Conservation (phyloP, 1,284 basidiomycete genomes). For the Irpex lacteus region DNA sequence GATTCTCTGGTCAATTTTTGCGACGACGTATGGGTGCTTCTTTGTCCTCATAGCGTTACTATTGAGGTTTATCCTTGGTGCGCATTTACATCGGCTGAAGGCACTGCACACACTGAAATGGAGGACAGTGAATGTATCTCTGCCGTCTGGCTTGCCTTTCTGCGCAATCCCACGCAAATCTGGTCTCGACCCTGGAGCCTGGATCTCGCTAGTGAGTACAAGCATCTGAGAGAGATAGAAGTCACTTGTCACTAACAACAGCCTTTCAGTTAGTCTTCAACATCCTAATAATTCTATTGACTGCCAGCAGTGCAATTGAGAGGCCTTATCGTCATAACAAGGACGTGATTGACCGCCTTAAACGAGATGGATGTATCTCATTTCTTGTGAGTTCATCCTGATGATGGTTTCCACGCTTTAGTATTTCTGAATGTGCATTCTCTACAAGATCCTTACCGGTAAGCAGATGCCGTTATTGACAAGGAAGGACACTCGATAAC, state of each 20-base stretch:
- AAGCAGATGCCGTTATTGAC: too few relatives aligned
- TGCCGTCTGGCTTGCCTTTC: not conserved
- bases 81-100: not conserved
- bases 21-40: not conserved
- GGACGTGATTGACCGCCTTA: not conserved
- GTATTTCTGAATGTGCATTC: too few relatives aligned
- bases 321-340: not conserved
- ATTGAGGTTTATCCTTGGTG: not conserved
- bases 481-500: not conserved
- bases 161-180: not conserved
- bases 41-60: not conserved
- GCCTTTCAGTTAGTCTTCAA: not conserved
- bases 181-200: not conserved
- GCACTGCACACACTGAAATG: not conserved
- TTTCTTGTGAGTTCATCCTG: not conserved
- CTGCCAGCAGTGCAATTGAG: not conserved
- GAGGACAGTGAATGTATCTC: not conserved
- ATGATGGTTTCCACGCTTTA: not conserved
- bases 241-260: not conserved
- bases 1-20: not conserved
- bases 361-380: not conserved
- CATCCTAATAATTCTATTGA: not conserved
- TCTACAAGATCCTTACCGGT: too few relatives aligned
- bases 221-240: not conserved
- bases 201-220: not conserved